A percentile compares a stretch with the other conserved stretches of the same genome.
Conservation (phyloP, 83 land plant genomes). For the Picea abies region DNA sequence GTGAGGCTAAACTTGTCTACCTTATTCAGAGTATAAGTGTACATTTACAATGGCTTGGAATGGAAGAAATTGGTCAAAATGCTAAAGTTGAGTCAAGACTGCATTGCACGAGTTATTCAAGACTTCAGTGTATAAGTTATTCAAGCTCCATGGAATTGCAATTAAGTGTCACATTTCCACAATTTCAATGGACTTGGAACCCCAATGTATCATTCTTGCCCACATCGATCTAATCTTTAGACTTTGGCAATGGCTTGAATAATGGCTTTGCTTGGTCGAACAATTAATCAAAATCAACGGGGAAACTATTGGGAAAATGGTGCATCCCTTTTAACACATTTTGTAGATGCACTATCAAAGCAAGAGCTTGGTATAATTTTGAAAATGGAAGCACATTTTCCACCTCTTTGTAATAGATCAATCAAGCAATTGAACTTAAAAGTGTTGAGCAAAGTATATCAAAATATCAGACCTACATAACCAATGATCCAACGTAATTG, state of each 20-base stretch:
- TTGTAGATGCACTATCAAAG: constrained; percentile 96
- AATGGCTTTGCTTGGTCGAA: constrained; percentile 74
- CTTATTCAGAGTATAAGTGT: constrained; percentile 93
- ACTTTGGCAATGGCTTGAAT: constrained; percentile 92
- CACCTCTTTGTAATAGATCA: too few relatives aligned
- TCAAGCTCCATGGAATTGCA: constrained; percentile 95
- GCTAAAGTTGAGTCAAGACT: constrained; percentile 99
- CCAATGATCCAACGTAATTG: too few relatives aligned
- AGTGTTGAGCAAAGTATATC: too few relatives aligned
- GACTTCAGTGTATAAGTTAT: constrained; percentile 97
- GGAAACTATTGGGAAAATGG: constrained; percentile 75
- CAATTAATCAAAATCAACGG: constrained; percentile 89
- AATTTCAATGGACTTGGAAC: constrained; percentile 98
- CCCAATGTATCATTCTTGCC: constrained; percentile 98
- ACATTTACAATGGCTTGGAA: constrained; percentile 92
- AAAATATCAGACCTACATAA: too few relatives aligned
- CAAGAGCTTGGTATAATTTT: constrained; percentile 98
- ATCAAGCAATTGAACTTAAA: too few relatives aligned
- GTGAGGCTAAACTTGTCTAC: constrained; percentile 93
- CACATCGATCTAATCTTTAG: constrained; percentile 99
- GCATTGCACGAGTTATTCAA: constrained; percentile 82
- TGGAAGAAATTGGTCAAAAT: constrained; percentile 98
- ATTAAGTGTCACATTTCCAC: constrained; percentile 97
- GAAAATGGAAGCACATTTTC: constrained; percentile 38
- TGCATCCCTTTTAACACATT: constrained; percentile 60